These are phyloP conservation scores for Pythium graminicola DNA, from an alignment of 352 stramenopile species.

Conservation along the genomic window DNA sequence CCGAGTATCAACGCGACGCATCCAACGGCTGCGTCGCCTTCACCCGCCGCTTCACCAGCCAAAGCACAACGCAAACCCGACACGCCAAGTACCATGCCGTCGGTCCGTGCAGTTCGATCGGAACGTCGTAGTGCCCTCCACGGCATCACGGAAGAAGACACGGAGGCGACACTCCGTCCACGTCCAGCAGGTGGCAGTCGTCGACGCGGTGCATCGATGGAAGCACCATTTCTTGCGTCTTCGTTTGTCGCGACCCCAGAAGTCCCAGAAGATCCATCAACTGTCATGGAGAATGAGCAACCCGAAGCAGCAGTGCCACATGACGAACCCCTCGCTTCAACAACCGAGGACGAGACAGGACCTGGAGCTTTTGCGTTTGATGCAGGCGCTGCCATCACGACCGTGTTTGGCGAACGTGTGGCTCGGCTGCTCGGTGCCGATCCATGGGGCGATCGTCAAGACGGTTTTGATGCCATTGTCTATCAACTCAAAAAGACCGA, in stretches of 20 bases:
- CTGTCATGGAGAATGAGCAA: neutral
- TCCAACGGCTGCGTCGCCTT: neutral
- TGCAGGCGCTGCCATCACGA: conserved; percentile 56
- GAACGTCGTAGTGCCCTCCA: conserved; percentile 25
- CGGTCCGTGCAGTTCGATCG: conserved; percentile 1
- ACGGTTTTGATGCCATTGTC: conserved; percentile 69
- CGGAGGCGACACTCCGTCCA: conserved; percentile 16
- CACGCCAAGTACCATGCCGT: conserved; percentile 17
- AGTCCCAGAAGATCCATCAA: conserved; percentile 20
- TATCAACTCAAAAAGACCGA: conserved; percentile 62
- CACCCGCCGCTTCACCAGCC: conserved; percentile 3
- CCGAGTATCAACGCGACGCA: conserved; percentile 6
- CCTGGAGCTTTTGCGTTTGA: conserved; percentile 36
- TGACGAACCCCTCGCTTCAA: conserved; percentile 3
- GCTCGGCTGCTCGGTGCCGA: conserved; percentile 58
- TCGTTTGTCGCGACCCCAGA: conserved; percentile 26
- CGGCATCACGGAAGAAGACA: conserved; percentile 29
- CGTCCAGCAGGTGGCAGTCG: conserved; percentile 8
- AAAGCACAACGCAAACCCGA: conserved; percentile 22
- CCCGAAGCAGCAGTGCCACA: neutral
- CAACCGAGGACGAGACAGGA: neutral
- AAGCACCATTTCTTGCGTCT: conserved; percentile 61
- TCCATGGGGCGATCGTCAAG: conserved; percentile 73
- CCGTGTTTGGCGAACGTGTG: conserved; percentile 62
- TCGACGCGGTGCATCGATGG: conserved; percentile 22